Percentiles rank a stretch among this genome's conserved stretches.
phyloP scores from a whole-genome alignment of 1,284 basidiomycete genomes.

The Boletus semigastroideus region DNA sequence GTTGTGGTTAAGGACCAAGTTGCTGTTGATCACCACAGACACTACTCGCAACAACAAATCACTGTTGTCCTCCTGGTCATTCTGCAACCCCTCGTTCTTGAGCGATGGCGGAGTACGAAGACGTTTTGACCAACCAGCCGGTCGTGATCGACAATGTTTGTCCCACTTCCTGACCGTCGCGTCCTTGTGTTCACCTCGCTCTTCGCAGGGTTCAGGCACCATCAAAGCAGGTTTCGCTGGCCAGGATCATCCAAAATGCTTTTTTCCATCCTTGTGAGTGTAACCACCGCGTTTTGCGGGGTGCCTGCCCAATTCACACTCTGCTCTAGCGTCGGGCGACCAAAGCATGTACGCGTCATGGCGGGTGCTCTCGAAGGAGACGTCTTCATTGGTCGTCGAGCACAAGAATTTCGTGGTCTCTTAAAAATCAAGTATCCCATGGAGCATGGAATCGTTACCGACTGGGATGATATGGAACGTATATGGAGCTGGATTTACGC shows the following conservation, averaged over 20 bases:
- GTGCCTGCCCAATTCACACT: conserved; percentile 6
- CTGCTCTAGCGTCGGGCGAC: conserved; percentile 78
- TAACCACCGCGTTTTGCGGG: conserved; percentile 34
- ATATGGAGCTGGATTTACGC: conserved; percentile 98
- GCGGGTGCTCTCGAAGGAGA: conserved; percentile 93
- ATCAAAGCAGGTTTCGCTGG: conserved; percentile 98
- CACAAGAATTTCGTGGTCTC: conserved; percentile 91
- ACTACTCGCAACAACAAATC: conserved; percentile 8
- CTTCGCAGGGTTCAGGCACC: conserved; percentile 84
- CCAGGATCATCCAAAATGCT: conserved; percentile 96
- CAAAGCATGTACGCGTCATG: conserved; percentile 96
- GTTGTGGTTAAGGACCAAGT: conserved; percentile 20
- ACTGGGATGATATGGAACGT: conserved; percentile 99
- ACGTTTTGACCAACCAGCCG: conserved; percentile 89
- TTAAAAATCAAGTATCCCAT: conserved; percentile 99
- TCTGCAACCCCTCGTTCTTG: conserved; percentile 8
- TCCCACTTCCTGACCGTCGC: conserved; percentile 24
- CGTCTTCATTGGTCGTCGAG: conserved; percentile 89
- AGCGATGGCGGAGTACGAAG: conserved; percentile 80
- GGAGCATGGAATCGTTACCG: conserved; percentile 91
- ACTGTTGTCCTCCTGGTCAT: neutral
- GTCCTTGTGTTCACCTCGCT: conserved; percentile 21
- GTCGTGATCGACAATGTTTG: conserved; percentile 96
- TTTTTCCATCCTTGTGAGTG: conserved; percentile 97
- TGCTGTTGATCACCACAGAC: conserved; percentile 14